Evolutionary conservation across 257 asterid species (phyloP), one percentile per base, ranked within the genome.

Genomic region (Solanum corneliomulleri): DNA sequence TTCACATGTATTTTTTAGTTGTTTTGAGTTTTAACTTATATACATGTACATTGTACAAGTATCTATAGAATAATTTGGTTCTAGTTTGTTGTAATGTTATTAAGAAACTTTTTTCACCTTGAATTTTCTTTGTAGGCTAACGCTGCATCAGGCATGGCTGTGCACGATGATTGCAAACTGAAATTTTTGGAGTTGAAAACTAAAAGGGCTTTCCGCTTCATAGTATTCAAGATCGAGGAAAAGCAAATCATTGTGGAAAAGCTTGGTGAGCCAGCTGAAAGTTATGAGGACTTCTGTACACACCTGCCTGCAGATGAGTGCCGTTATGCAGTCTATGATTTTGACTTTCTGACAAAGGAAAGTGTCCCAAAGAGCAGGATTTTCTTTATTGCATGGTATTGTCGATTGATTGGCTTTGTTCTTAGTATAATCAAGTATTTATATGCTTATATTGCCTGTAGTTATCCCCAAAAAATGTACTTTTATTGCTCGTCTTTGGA

Each of bases 361-460:
- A 80, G 85, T 47, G 85, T 80, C 23, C 85, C 85, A 47, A 80
- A 80, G 85, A 80, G 85, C 85, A 80, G 85, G 68, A 80, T 80
- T 47, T 80, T 80, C 85, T 80, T 80, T 29, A 80, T 80, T 47
- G 68, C 85, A 47, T 80, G 68, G 85, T 80, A 47, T 27, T 80
- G 85, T 29, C 8, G 16, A 80, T 29, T 29, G 83, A 9, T 47
- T 80, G 13, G 68, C 44, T 16, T 80, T 4, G 1, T 45, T 80
- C 42, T 16, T 45, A 29, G 8, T 78, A 45, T 45, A 29, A 47
- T 47, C 27, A 16, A 80, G 25, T 47, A 80, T 47, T 27, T 80
- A 27, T 80, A 16, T 29, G 11, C 44, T 80, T 47, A 7, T 29
- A 18, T 45, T 80, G 42, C 85, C 52, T 21, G 33, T 21, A 74